These are phyloP conservation scores for Peronospora destructor DNA, from an alignment of 352 stramenopile species.

Conservation along the genomic window DNA sequence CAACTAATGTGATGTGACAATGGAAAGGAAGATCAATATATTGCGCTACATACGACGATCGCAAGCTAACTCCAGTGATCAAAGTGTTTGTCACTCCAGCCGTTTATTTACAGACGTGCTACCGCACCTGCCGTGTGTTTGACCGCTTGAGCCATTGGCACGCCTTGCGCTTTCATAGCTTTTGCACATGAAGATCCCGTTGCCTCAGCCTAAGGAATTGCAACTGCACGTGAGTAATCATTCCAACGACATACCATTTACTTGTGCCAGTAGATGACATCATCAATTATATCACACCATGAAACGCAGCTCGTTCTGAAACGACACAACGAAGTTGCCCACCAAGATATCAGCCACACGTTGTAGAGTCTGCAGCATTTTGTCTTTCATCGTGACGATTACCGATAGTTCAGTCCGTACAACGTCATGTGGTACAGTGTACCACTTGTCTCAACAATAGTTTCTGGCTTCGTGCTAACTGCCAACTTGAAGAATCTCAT, in stretches of 20 bases:
- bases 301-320: constrained; percentile 83
- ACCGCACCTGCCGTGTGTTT: constrained; percentile 68
- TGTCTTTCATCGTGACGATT: constrained; percentile 46
- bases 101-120: constrained; percentile 34
- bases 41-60: not conserved
- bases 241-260: not conserved
- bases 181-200: constrained; percentile 50
- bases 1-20: constrained; percentile 5
- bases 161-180: constrained; percentile 56
- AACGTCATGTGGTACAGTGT: not conserved
- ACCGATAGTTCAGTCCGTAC: not conserved
- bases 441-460: not conserved
- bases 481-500: not conserved
- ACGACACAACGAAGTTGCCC: constrained; percentile 73
- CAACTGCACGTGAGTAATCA: constrained; percentile 7
- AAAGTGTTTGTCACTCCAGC: too few species aligned
- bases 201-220: constrained; percentile 46
- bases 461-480: not conserved
- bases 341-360: constrained; percentile 68
- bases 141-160: constrained; percentile 66
- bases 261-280: not conserved
- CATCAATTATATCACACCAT: constrained; percentile 40
- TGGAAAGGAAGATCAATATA: not conserved
- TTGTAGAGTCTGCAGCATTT: constrained; percentile 51
- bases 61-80: not conserved